Conservation (phyloP, 495 filamentous ascomycete species). For the Penicillium turbatum region DNA sequence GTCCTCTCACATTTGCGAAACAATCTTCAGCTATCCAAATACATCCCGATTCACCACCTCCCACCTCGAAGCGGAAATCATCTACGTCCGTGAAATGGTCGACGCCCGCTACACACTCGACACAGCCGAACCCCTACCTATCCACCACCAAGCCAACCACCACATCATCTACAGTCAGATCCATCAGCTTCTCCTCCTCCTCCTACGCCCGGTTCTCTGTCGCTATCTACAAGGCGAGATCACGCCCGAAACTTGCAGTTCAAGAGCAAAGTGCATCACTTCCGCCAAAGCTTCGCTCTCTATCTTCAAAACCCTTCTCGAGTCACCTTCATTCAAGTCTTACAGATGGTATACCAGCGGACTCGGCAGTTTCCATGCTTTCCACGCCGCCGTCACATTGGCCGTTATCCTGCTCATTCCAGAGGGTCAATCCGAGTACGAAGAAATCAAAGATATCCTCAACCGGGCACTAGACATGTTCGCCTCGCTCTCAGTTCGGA, state of each 20-base stretch:
- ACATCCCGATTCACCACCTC: slow-evolving; percentile 23
- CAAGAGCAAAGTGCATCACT: slow-evolving; percentile 40
- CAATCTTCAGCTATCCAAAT: slow-evolving; percentile 33
- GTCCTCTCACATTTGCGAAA: slow-evolving; percentile 40
- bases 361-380: slow-evolving; percentile 40
- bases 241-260: slow-evolving; percentile 35
- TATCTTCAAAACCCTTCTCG: slow-evolving; percentile 37
- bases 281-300: slow-evolving; percentile 40
- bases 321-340: slow-evolving; percentile 32
- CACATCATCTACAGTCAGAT: slow-evolving; percentile 47
- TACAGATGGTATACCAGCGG: slow-evolving; percentile 48
- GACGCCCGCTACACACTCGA: slow-evolving; percentile 36
- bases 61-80: slow-evolving; percentile 38
- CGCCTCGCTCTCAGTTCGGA: slow-evolving; percentile 37
- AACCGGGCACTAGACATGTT: slow-evolving; percentile 34
- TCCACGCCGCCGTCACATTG: slow-evolving; percentile 36
- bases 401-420: slow-evolving; percentile 31
- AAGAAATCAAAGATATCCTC: slow-evolving; percentile 32
- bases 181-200: slow-evolving; percentile 45
- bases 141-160: slow-evolving; percentile 41
- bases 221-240: slow-evolving; percentile 39
- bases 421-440: slow-evolving; percentile 30
- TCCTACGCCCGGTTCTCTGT: slow-evolving; percentile 41
- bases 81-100: slow-evolving; percentile 35
- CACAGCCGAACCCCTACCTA: slow-evolving; percentile 25